Base-by-base conservation (phyloP, 108 stramenopile species). In the Nitzschia palea region DNA sequence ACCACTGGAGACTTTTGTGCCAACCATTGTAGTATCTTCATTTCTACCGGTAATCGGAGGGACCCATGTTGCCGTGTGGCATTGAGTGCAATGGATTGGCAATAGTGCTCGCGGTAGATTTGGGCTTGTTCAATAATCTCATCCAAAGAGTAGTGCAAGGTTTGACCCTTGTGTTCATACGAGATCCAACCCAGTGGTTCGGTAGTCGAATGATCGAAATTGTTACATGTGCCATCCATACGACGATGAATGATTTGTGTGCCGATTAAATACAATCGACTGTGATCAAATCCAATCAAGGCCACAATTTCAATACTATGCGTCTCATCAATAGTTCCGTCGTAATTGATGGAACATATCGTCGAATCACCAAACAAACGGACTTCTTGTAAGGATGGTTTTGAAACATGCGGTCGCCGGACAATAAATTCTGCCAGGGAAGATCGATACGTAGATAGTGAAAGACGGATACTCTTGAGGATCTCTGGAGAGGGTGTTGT, bases 111-210 rank as follows among this genome's bases (percentile, higher is more conserved):
- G 26, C 88, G 81, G 29, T 66, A 78, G 1, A 79, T 66, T 54
- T 80, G 34, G 20, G 88, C 88, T 47, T 85, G 84, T 59, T 86
- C 83, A 34, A 84, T 80, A 29, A 89, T 77, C 12, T 66, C 71
- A 70, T 89, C 88, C 79, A 70, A 30, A 36, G 47, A 86, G 61
- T 89, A 89, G 17, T 31, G 30, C 31, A 32, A 32, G 18, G 80
- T 80, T 47, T 62, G 54, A 37, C 83, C 79, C 37, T 80, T 86
- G 17, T 71, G 80, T 62, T 82, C 82, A 61, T 79, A 89, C 31
- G 77, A 69, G 10, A 89, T 77, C 36, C 57, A 72, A 10, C 88
- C 88, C 44, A 89, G 52, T 15, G 77, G 76, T 23, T 77, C 56
- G 48, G 73, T 70, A 56, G 66, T 71, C 5, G 59, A 17, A 17